Base-by-base conservation (phyloP, 495 filamentous ascomycete species). In the Daldinia caldariorum region DNA sequence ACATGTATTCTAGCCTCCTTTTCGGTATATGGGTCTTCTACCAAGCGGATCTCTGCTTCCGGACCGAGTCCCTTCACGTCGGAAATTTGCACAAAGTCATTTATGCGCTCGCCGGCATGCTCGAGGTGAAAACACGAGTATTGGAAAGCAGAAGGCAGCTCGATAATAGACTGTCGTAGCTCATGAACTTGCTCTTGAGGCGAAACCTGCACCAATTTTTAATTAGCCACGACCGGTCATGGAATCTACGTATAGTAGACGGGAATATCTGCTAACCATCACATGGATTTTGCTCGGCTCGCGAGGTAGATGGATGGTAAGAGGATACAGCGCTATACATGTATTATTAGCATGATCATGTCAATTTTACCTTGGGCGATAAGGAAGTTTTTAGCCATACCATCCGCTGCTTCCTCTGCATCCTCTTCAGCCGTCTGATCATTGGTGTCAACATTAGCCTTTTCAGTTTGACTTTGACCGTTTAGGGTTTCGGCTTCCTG, bases 111-210 rank as follows among this genome's bases (percentile, higher is more conserved):
- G 59, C 91, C 90, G 20, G 92, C 88, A 81, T 92, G 88, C 77
- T 98, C 94, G 45, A 99, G 88, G 80, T 98, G 96, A 85, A 99
- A 99, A 83, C 96, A 99, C 43, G 96, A 94, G 83, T 98, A 97
- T 80, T 97, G 94, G 80, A 97, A 91, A 58, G 94, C 94, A 58
- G 89, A 85, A n/a, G 96, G 96, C 53, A 91, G 84, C 79, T 99
- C 96, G 79, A 97, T 90, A 75, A 99, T 91, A 32, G 95, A 95
- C 81, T 97, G 94, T 65, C 96, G 92, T 71, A 99, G 89, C 83
- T 99, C 96, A 80, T 99, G 96, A 51, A 98, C 89, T 77, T 97
- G 94, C 79, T 98, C 96, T 83, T 97, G 90, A 62, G 90, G 89
- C 7, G 93, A 95, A 20, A 97, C 91, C 92, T 96, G 74, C 35